phyloP scores from a whole-genome alignment of 352 stramenopile genomes.

The Phytophthora constricta region DNA sequence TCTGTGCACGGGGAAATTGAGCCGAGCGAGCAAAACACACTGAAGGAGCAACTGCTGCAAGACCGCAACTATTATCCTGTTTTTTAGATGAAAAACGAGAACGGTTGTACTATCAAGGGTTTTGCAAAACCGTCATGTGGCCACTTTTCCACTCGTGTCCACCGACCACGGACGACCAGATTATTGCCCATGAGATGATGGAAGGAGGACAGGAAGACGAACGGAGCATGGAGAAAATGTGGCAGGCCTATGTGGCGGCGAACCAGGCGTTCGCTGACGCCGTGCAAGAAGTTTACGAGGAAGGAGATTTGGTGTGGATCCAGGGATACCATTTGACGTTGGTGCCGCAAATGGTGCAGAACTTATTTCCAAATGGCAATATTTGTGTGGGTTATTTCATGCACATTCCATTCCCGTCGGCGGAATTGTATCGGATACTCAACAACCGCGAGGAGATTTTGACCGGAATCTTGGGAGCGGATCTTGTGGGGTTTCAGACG shows the following conservation, averaged over 20 bases:
- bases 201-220: conserved; percentile 56
- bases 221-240: conserved; percentile 81
- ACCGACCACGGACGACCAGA: conserved; percentile 80
- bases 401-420: conserved; percentile 92
- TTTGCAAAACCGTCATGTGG: conserved; percentile 93
- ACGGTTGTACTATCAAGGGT: conserved; percentile 90
- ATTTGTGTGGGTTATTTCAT: conserved; percentile 89
- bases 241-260: conserved; percentile 89
- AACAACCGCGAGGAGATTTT: conserved; percentile 90
- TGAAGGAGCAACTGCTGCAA: conserved; percentile 87
- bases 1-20: conserved; percentile 85
- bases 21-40: conserved; percentile 77
- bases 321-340: conserved; percentile 92
- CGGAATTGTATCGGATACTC: conserved; percentile 90
- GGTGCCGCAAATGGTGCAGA: conserved; percentile 90
- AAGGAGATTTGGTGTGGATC: conserved; percentile 91
- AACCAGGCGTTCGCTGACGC: conserved; percentile 90
- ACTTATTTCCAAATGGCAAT: conserved; percentile 91
- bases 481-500: conserved; percentile 92
- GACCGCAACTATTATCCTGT: conserved; percentile 92
- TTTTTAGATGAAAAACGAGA: conserved; percentile 90
- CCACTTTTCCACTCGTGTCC: conserved; percentile 90
- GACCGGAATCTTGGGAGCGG: conserved; percentile 85
- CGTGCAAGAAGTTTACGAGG: conserved; percentile 88
- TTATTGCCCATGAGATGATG: conserved; percentile 67